Evolutionary conservation across 495 filamentous ascomycete species (phyloP), one percentile per base, ranked within the genome.

Genomic region (Xylaria scruposa): DNA sequence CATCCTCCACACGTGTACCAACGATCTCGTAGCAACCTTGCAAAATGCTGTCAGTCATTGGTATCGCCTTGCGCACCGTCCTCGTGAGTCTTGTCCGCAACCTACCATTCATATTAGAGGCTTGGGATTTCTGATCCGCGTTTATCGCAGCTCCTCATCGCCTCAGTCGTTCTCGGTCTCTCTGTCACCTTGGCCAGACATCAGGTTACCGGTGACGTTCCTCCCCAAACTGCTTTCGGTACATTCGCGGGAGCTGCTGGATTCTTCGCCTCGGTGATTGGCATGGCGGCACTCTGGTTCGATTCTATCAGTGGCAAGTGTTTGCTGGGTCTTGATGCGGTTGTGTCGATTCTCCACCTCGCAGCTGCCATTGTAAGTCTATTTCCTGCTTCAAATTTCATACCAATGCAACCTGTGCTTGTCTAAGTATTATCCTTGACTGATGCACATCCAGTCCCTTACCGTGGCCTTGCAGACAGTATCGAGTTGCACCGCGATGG

Each of bases 161-260:
- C 76, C 7, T 44, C 79, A 33, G 65, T 85, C 36, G 79, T 84
- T 69, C 78, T 85, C 63, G 78, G 76, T n/a, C 70, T 85, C 56
- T 83, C 83, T 0, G 73, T 82, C 53, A 69, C 68, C 29, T 72
- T 84, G 36, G 78, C 81, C 36, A 81, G 75, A 26, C 76, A 78
- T 13, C 82, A 85, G 68, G 59, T 62, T 10, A 42, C 72, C 5
- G 75, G 74, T 1, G 61, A 51, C 0, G 75, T 80, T 12, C 82
- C 82, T 5, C 38, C 71, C 3, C 10, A 69, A 38, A 82, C 78
- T 7, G 72, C 75, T 26, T 81, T 81, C 64, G 77, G 76, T 3
- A 72, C 74, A 9, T 83, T 82, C 42, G 68, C 72, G 21, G 82
- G 82, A 5, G 79, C 73, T 7, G 40, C 78, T 31, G 80, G 78